A percentile compares a stretch with the other conserved stretches of the same genome.
These are phyloP conservation scores for Venturia oleaginea DNA, from an alignment of 2,329 filamentous ascomycete genomes.

Conservation along the genomic window DNA sequence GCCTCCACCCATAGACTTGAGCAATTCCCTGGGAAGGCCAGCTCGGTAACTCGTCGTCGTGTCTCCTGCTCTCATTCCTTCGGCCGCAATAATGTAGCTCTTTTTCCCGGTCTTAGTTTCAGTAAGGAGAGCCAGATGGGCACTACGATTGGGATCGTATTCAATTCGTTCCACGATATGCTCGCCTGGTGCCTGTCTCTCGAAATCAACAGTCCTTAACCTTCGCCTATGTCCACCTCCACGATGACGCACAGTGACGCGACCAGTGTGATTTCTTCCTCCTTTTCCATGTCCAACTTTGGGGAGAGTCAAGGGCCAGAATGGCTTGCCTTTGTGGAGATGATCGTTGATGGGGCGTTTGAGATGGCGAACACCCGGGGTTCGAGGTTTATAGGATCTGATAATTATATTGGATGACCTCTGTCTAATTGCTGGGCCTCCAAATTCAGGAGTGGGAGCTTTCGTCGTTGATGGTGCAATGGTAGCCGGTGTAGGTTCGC, in stretches of 20 bases:
- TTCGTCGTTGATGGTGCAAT: background rate
- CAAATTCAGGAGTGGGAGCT: background rate
- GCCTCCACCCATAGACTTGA: conserved; percentile 84
- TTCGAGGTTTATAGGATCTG: conserved; percentile 83
- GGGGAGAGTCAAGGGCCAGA: conserved; percentile 72
- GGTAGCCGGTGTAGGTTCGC: background rate
- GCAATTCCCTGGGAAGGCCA: conserved; percentile 78
- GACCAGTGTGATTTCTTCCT: conserved; percentile 79
- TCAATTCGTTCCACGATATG: conserved; percentile 91
- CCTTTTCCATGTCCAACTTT: conserved; percentile 92
- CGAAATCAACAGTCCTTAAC: conserved; percentile 86
- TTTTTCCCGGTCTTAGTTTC: conserved; percentile 57
- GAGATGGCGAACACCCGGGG: conserved; percentile 85
- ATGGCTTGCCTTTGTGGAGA: conserved; percentile 86
- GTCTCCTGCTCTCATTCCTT: conserved; percentile 87
- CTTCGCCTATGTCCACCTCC: conserved; percentile 88
- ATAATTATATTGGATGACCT: conserved; percentile 17
- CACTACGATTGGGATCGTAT: conserved; percentile 86
- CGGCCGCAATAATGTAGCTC: conserved; percentile 90
- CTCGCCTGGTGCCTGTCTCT: conserved; percentile 66
- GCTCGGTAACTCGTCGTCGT: conserved; percentile 83
- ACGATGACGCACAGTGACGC: conserved; percentile 80
- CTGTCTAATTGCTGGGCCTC: background rate
- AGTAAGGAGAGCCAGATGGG: conserved; percentile 82
- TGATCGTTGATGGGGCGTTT: conserved; percentile 92